A percentile compares a stretch with the other conserved stretches of the same genome.
phyloP scores from a whole-genome alignment of 2,329 filamentous ascomycete species.

The Aspergillus cejpii region DNA sequence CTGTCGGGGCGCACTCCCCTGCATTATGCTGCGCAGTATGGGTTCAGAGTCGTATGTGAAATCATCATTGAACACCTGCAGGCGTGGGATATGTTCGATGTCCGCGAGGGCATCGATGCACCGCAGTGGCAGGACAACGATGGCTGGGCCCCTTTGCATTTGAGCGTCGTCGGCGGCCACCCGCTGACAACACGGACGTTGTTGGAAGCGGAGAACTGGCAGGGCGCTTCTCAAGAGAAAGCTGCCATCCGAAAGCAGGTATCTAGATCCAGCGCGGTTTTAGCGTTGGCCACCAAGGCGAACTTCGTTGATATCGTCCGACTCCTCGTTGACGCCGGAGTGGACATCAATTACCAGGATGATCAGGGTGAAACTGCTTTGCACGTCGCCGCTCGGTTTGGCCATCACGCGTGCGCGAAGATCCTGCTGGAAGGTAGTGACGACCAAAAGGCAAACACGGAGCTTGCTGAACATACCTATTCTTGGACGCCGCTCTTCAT shows the following conservation, averaged over 20 bases:
- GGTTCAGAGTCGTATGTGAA: conserved; percentile 84
- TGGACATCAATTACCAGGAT: conserved; percentile 91
- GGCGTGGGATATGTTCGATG: conserved; percentile 78
- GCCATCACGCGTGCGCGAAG: conserved; percentile 71
- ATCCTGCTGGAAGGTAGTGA: conserved; percentile 65
- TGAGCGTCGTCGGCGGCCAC: conserved; percentile 88
- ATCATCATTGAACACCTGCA: conserved; percentile 84
- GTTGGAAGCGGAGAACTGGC: conserved; percentile 72
- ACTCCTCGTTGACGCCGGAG: conserved; percentile 79
- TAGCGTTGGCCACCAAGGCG: conserved; percentile 80
- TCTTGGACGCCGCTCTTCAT: conserved; percentile 95
- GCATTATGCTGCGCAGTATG: conserved; percentile 92
- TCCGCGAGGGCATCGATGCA: conserved; percentile 78
- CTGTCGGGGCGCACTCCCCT: conserved; percentile 75
- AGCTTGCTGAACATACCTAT: conserved; percentile 75
- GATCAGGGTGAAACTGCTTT: conserved; percentile 83
- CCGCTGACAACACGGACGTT: conserved; percentile 75
- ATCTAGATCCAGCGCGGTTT: conserved; percentile 76
- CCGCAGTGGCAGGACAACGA: conserved; percentile 86
- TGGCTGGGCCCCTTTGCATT: conserved; percentile 81
- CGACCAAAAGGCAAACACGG: conserved; percentile 66
- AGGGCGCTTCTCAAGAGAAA: conserved; percentile 56
- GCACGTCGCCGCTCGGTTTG: conserved; percentile 84
- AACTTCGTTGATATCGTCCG: conserved; percentile 80
- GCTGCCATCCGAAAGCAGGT: conserved; percentile 61